Evolutionary conservation across 2,329 filamentous ascomycete genomes (phyloP), one percentile per base, ranked within the genome.

Genomic region (Colletotrichum lini): DNA sequence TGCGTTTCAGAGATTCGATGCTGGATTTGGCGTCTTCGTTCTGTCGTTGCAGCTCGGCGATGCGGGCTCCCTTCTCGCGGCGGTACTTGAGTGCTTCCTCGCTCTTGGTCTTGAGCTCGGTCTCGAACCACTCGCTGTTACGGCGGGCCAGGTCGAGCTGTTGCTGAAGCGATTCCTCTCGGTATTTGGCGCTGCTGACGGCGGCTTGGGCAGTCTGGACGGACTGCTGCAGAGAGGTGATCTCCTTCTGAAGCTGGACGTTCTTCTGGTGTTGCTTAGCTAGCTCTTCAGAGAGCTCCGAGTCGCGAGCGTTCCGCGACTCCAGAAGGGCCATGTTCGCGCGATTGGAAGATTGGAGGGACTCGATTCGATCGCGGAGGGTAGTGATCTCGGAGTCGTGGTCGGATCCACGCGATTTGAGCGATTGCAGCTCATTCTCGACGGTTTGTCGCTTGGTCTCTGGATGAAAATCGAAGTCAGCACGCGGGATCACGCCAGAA

Each of bases 121-220:
- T 91, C 78, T 98, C 94, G 67, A 96, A 92, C 93, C 95, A 99
- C 76, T 98, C 96, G 74, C 94, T 94, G 83, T 95, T 98, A 77
- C 93, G 93, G 79, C 94, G 95, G 21, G 96, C 90, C 67, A 97
- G 87, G 52, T 97, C 94, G 45, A 98, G 88, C 80, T 98, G 95
- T 80, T 98, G 95, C 80, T 96, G 92, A 15, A 98, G 85, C 40
- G 91, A 93, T 78, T 98, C 94, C 80, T 98, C 95, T 74, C 94
- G 92, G 85, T 97, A 98, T 77, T 95, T 97, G 73, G 95, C 91
- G 70, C 91, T 94, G 50, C 92, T 94, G 2, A 93, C 90, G 30
- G 93, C 90, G 35, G 94, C 94, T 79, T 95, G 94, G 30, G 95
- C 91, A 53, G 91, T 88, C 80, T 98, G 96, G 21, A 95, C 90